phyloP scores from a whole-genome alignment of 164 flowering plant genomes.

The Liriodendron chinense region DNA sequence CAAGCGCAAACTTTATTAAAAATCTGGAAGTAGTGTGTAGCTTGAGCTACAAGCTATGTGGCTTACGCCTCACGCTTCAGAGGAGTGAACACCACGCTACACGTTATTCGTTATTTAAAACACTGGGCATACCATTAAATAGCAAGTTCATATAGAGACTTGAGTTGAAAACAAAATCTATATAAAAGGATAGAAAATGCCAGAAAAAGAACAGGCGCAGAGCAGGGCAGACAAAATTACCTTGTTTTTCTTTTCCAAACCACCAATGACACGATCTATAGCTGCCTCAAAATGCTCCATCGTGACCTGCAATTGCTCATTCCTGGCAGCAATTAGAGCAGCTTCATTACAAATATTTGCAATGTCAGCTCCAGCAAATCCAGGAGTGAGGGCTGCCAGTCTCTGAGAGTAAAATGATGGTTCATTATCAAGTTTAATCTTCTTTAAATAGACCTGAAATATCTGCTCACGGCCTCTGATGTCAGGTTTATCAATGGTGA shows the following conservation, averaged over 20 bases:
- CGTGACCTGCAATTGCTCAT: constrained; percentile 43
- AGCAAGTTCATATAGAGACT: no score
- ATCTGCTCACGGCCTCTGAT: constrained; percentile 82
- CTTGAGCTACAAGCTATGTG: no score
- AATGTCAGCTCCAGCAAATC: constrained; percentile 95
- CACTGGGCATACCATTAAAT: no score
- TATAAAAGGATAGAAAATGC: no score
- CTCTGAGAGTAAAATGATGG: constrained; percentile 71
- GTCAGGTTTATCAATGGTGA: constrained; percentile 82
- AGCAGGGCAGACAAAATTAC: constrained; percentile 26
- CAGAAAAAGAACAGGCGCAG: background rate
- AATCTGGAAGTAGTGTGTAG: no score
- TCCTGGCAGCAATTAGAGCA: constrained; percentile 84
- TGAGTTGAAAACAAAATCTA: no score
- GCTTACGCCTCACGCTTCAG: no score
- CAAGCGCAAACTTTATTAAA: no score
- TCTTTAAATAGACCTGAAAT: constrained; percentile 64
- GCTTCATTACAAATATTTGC: constrained; percentile 94
- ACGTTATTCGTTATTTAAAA: no score
- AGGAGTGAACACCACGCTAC: no score
- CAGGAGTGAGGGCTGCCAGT: constrained; percentile 92
- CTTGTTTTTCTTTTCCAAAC: constrained; percentile 88
- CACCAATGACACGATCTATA: constrained; percentile 83
- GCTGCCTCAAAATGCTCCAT: constrained; percentile 90
- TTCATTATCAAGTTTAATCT: constrained; percentile 66